A percentile compares a stretch with the other conserved stretches of the same genome.
Conservation (phyloP, 2,329 filamentous ascomycete genomes). For the Botrytis porri region DNA sequence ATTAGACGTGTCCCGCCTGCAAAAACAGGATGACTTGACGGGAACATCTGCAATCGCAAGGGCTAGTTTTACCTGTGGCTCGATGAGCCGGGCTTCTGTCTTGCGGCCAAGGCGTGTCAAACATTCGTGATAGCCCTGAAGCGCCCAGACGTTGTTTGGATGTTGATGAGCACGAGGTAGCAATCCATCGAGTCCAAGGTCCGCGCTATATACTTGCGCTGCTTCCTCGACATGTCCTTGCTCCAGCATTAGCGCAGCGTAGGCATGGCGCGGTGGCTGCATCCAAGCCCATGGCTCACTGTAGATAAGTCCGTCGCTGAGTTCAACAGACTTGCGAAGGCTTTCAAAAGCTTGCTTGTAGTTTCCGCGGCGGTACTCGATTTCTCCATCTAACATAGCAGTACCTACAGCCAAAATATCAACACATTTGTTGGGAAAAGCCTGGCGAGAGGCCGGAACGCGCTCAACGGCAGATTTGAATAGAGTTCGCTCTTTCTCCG, state of each 20-base stretch:
- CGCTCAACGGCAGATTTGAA: constrained; percentile 51
- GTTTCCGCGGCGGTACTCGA: constrained; percentile 64
- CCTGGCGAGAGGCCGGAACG: constrained; percentile 58
- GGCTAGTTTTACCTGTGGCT: constrained; percentile 50
- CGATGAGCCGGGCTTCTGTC: constrained; percentile 42
- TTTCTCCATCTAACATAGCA: constrained; percentile 69
- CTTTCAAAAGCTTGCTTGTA: constrained; percentile 57
- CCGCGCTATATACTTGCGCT: constrained; percentile 55
- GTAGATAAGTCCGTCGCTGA: constrained; percentile 64
- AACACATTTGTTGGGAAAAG: constrained; percentile 65
- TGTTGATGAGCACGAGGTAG: constrained; percentile 64
- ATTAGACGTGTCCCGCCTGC: constrained; percentile 35
- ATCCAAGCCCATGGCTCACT: constrained; percentile 80
- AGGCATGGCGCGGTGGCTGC: constrained; percentile 69
- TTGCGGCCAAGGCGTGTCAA: constrained; percentile 51
- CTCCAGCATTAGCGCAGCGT: constrained; percentile 66
- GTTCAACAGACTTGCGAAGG: constrained; percentile 54
- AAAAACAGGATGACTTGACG: constrained; percentile 58
- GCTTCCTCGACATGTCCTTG: constrained; percentile 59
- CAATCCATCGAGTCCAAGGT: constrained; percentile 57
- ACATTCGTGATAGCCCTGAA: constrained; percentile 73
- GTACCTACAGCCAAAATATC: constrained; percentile 61
- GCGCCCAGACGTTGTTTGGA: constrained; percentile 71
- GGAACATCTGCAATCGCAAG: constrained; percentile 57
- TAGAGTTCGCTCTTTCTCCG: constrained; percentile 47